phyloP scores from a whole-genome alignment of 2,329 filamentous ascomycete genomes.

The Mycosphaerella sp. region DNA sequence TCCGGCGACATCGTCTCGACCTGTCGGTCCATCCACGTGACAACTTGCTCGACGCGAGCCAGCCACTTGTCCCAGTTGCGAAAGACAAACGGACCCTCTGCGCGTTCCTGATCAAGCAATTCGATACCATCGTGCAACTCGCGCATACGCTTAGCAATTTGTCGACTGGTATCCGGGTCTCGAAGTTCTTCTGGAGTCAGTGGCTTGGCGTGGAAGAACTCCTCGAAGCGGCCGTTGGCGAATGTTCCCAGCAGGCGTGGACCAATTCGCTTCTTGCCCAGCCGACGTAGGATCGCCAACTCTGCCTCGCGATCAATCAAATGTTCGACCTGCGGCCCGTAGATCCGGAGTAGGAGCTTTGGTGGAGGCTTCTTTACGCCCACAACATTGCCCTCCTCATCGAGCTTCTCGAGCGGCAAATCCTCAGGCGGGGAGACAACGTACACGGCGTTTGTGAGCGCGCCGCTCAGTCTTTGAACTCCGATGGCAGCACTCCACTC shows the following conservation, averaged over 20 bases:
- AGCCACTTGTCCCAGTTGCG: constrained; percentile 95
- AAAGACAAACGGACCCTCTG: constrained; percentile 76
- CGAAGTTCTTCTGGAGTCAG: constrained; percentile 72
- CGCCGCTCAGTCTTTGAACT: constrained; percentile 76
- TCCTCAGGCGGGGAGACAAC: constrained; percentile 77
- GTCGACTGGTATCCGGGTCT: constrained; percentile 73
- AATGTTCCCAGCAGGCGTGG: constrained; percentile 88
- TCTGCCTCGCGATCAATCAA: constrained; percentile 92
- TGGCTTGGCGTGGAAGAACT: constrained; percentile 81
- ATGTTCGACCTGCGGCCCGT: constrained; percentile 91
- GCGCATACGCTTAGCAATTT: constrained; percentile 96
- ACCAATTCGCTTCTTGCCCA: constrained; percentile 88
- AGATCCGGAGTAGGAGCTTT: constrained; percentile 84
- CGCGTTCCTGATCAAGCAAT: constrained; percentile 68
- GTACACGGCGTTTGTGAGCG: constrained; percentile 93
- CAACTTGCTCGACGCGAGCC: constrained; percentile 57
- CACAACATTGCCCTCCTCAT: constrained; percentile 33
- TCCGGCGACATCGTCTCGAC: constrained; percentile 44
- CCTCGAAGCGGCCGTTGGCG: constrained; percentile 88
- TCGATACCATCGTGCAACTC: constrained; percentile 94
- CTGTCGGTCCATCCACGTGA: constrained; percentile 55
- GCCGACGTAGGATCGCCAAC: constrained; percentile 73
- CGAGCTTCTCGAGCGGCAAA: constrained; percentile 40
- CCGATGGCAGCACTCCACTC: constrained; percentile 62
- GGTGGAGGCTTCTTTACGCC: constrained; percentile 43